Base-by-base conservation (phyloP, 495 filamentous ascomycete species). In the Lepidopterella palustris region DNA sequence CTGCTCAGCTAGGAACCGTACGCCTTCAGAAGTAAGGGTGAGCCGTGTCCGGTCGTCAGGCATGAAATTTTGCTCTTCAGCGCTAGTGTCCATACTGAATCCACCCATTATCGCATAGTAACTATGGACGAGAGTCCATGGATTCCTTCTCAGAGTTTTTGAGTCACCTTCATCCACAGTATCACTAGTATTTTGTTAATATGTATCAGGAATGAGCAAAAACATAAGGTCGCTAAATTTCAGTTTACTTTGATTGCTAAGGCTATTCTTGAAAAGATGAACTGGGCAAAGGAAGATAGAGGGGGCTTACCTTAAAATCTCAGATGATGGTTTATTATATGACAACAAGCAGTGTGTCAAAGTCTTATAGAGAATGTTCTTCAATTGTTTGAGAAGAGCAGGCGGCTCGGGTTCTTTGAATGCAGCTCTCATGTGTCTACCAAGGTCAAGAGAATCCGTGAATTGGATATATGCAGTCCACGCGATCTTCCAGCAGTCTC, bases 61-160 rank as follows among this genome's bases (percentile, higher is more conserved):
- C 4, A 70, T 48, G 47, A 68, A 65, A 21, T 15, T 49, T 40
- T 45, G 20, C 10, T 40, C 18, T 3, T 32, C 40, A 45, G 26
- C 53, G 57, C 48, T 58, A 1, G 53, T 39, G 13, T 72, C 55
- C 5, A 78, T 48, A 0, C 62, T 57, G 58, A 77, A 71, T 4
- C 74, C 74, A 8, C 75, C 76, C 73, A 78, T 78, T 24, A 70
- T 55, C 20, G 70, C 72, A 53, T 71, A 78, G 53, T 71, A 74
- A 21, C 68, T 68, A 64, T 78, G 76, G 8, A 57, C 61, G 0
- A 72, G 50, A 5, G 73, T 74, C 76, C 74, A 78, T n/a, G 47
- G 51, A 20, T 61, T 53, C 18, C 53, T 54, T 8, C 50, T n/a
- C n/a, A n/a, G n/a, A n/a, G n/a, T n/a, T n/a, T n/a, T n/a, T n/a